These are phyloP conservation scores for Collybia sordida DNA, from an alignment of 768 basidiomycete species.

Conservation along the genomic window DNA sequence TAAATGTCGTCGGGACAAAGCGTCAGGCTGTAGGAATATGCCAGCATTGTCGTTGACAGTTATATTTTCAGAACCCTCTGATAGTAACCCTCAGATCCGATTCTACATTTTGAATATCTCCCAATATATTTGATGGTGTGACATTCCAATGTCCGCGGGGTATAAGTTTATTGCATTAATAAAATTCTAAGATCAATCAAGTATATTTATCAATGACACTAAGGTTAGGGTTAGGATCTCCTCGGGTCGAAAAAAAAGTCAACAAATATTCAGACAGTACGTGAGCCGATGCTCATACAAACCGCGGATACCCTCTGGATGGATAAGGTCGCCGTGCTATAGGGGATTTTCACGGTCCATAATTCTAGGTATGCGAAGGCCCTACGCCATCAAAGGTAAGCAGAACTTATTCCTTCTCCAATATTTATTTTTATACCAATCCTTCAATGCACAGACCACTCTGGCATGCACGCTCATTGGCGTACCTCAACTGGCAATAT, in stretches of 20 bases:
- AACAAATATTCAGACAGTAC: constrained; percentile 58
- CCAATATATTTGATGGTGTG: too few species aligned
- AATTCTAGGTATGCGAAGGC: constrained; percentile 55
- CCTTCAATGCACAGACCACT: constrained; percentile 10
- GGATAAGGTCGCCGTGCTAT: constrained; percentile 78
- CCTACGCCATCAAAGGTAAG: constrained; percentile 67
- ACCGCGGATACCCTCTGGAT: constrained; percentile 48
- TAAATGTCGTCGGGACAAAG: too few species aligned
- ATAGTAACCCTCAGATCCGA: too few species aligned
- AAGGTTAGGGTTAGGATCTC: constrained; percentile 49
- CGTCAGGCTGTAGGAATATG: too few species aligned
- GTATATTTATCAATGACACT: constrained; percentile 1
- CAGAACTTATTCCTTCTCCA: constrained; percentile 33
- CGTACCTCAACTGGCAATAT: too few species aligned
- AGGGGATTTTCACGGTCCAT: constrained; percentile 55
- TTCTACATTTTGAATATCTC: too few species aligned
- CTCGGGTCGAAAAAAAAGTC: constrained; percentile 35
- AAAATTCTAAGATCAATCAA: too few species aligned
- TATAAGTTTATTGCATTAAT: too few species aligned
- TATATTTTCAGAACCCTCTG: too few species aligned
- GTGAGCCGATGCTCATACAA: constrained; percentile 65
- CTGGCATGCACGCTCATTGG: background rate
- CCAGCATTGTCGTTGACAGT: too few species aligned
- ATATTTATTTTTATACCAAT: background rate
- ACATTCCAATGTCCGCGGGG: too few species aligned